phyloP scores from a whole-genome alignment of 306 rosid genomes.

The Arachis hypogaea region DNA sequence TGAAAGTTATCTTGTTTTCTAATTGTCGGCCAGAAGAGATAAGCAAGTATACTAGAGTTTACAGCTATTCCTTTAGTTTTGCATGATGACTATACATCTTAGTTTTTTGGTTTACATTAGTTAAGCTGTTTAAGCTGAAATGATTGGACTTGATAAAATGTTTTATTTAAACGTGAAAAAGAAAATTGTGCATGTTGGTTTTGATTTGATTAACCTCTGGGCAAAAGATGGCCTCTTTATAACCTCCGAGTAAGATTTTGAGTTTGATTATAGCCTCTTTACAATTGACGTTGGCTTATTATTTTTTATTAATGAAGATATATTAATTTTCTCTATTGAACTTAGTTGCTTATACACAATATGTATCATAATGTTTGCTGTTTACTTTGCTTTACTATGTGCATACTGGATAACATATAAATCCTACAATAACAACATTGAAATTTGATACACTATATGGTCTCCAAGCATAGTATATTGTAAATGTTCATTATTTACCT shows the following conservation, averaged over 20 bases:
- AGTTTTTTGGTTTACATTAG: slow-evolving; percentile 23
- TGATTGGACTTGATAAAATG: not conserved
- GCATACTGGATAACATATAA: not conserved
- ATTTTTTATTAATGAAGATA: not conserved
- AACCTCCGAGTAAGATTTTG: not conserved
- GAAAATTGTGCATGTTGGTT: not conserved
- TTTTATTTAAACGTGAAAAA: not conserved
- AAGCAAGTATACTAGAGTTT: not conserved
- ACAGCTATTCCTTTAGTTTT: slow-evolving; percentile 1
- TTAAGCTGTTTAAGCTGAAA: slow-evolving; percentile 24
- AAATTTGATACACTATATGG: not conserved
- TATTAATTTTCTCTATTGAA: not conserved
- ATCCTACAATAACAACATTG: not conserved
- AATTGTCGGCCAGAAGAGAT: not conserved
- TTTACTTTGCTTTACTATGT: slow-evolving; percentile 16
- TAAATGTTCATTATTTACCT: not conserved
- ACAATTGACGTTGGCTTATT: slow-evolving; percentile 1
- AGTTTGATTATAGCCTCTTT: slow-evolving; percentile 1
- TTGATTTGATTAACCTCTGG: not conserved
- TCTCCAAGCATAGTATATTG: not conserved
- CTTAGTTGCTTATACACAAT: not conserved
- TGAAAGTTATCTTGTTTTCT: slow-evolving; percentile 3
- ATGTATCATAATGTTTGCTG: slow-evolving; percentile 1
- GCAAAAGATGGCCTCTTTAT: not conserved
- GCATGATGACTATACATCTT: not conserved